Evolutionary conservation across 2,329 filamentous ascomycete genomes (phyloP).

Genomic region (Epichloe brachyelytri): DNA sequence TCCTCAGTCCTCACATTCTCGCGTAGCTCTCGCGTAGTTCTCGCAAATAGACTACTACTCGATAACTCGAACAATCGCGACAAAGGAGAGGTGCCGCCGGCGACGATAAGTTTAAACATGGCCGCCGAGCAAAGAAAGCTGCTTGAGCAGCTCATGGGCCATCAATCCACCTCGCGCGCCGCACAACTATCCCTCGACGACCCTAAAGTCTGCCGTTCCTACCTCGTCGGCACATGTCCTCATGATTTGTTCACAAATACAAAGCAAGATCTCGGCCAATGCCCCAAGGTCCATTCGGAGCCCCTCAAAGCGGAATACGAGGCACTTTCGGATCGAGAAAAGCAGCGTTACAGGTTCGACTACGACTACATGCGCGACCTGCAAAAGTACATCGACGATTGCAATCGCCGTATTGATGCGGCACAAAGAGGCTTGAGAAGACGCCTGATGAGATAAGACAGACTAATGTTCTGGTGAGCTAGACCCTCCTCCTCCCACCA

Average conservation of each 20-base stretch:
- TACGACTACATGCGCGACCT: conserved; percentile 95
- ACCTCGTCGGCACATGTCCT: conserved; percentile 84
- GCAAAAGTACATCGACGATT: conserved; percentile 93
- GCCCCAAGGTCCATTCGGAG: conserved; percentile 79
- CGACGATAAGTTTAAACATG: conserved; percentile 37
- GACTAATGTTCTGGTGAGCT: conserved; percentile 64
- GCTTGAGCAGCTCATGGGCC: conserved; percentile 91
- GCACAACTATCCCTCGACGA: conserved; percentile 81
- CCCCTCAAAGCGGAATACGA: conserved; percentile 84
- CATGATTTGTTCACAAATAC: conserved; percentile 99
- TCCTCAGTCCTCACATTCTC: neutral
- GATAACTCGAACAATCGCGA: neutral
- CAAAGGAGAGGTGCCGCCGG: neutral
- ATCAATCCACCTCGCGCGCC: conserved; percentile 57
- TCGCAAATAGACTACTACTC: too few relatives aligned
- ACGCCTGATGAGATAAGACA: conserved; percentile 95
- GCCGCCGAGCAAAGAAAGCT: conserved; percentile 96
- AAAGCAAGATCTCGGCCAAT: conserved; percentile 87
- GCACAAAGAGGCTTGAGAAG: conserved; percentile 88
- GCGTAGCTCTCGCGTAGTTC: neutral
- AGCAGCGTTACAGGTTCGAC: conserved; percentile 75
- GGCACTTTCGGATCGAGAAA: conserved; percentile 54
- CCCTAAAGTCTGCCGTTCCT: conserved; percentile 88
- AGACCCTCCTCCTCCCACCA: neutral
- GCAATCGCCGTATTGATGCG: conserved; percentile 83